phyloP scores from a whole-genome alignment of 768 basidiomycete genomes.

The Kwoniella heveanensis region DNA sequence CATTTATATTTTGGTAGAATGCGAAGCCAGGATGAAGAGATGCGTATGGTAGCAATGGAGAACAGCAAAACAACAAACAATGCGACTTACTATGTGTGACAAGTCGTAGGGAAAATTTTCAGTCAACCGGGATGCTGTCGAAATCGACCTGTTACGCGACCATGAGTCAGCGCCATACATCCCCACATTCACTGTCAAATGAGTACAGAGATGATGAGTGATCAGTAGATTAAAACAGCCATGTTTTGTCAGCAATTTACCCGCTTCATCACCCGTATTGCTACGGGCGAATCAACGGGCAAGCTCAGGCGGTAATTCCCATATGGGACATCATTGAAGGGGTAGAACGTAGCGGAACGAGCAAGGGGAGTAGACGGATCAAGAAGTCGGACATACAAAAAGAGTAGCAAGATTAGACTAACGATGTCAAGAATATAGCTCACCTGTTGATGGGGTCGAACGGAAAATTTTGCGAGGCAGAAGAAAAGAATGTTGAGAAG shows the following conservation, averaged over 20 bases:
- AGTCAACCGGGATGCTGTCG: background rate
- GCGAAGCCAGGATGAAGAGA: background rate
- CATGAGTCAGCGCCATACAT: background rate
- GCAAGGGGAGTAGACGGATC: background rate
- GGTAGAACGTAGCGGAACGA: constrained; percentile 1
- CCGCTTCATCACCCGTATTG: constrained; percentile 32
- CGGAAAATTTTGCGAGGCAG: background rate
- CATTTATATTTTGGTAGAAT: constrained; percentile 32
- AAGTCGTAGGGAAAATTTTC: constrained; percentile 6
- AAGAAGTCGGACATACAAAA: constrained; percentile 3
- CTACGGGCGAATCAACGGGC: constrained; percentile 28
- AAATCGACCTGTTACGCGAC: background rate
- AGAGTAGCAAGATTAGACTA: too few species aligned
- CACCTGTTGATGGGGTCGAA: constrained; percentile 8
- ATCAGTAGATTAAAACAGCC: constrained; percentile 54
- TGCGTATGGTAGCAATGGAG: background rate
- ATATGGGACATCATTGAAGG: constrained; percentile 49
- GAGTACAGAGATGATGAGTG: constrained; percentile 3
- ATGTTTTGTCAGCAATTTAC: constrained; percentile 51
- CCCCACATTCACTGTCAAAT: background rate
- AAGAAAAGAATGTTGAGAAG: background rate
- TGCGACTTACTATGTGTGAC: too few species aligned
- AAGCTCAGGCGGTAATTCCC: constrained; percentile 55
- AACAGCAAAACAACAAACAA: too few species aligned
- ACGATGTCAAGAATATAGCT: background rate